phyloP scores from a whole-genome alignment of 1,139 yeast species.

The Lodderomyces jiufengensis region DNA sequence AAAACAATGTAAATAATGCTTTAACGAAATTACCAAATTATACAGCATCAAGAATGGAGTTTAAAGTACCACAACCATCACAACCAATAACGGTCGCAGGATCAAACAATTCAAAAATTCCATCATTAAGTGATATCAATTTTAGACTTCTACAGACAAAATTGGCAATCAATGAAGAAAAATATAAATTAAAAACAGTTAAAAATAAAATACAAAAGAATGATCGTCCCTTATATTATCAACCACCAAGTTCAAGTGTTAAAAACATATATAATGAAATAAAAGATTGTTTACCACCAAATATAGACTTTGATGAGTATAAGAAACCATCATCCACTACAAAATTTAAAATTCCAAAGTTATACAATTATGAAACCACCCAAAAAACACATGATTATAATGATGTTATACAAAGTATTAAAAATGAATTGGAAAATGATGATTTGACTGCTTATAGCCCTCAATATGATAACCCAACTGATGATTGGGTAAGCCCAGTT shows the following conservation, averaged over 20 bases:
- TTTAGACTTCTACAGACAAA: constrained; percentile 13
- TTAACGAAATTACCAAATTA: constrained; percentile 12
- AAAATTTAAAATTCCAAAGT: not conserved
- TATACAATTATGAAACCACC: not conserved
- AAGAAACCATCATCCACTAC: constrained; percentile 1
- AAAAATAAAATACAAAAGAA: constrained; percentile 7
- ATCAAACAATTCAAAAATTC: too few species aligned
- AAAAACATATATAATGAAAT: constrained; percentile 25
- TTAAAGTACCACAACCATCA: constrained; percentile 4
- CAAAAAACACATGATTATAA: constrained; percentile 1
- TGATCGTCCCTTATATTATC: constrained; percentile 31
- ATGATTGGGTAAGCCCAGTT: constrained; percentile 42
- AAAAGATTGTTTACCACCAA: constrained; percentile 30
- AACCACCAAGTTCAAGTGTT: constrained; percentile 31
- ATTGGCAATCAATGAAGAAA: constrained; percentile 9
- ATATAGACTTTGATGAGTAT: constrained; percentile 9
- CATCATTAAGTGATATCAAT: constrained; percentile 11
- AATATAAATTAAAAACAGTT: constrained; percentile 5
- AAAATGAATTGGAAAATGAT: constrained; percentile 12
- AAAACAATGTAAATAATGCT: not conserved
- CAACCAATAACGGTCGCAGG: constrained; percentile 1
- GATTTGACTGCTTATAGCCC: constrained; percentile 7
- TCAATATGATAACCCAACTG: constrained; percentile 22
- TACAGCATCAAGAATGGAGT: constrained; percentile 10
- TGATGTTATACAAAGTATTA: constrained; percentile 8